These are phyloP conservation scores for Cyberlindnera meyerae DNA, from an alignment of 805 yeast genomes.

Conservation along the genomic window DNA sequence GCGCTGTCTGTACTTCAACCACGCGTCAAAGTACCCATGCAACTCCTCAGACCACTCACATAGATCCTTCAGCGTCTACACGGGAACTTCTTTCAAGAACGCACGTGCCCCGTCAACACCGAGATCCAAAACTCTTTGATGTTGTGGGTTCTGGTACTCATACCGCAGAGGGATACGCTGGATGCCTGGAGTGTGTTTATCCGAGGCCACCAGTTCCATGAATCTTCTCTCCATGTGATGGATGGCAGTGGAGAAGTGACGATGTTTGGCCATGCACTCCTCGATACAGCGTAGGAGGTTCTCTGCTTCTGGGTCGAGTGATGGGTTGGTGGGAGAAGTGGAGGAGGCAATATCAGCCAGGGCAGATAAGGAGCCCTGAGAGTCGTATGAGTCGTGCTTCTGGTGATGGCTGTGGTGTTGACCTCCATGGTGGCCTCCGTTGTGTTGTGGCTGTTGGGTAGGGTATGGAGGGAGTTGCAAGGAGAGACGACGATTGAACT, in stretches of 20 bases:
- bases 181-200: not conserved
- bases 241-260: constrained; percentile 11
- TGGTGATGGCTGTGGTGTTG: too few relatives aligned
- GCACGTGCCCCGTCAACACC: constrained; percentile 4
- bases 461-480: constrained; percentile 15
- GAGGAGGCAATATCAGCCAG: constrained; percentile 24
- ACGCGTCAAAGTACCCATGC: not conserved
- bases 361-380: constrained; percentile 20
- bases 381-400: constrained; percentile 22
- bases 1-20: constrained; percentile 1
- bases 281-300: constrained; percentile 11
- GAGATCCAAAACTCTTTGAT: constrained; percentile 1
- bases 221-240: constrained; percentile 20
- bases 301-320: not conserved
- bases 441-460: too few relatives aligned
- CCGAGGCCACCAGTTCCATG: constrained; percentile 6
- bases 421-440: too few relatives aligned
- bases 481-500: constrained; percentile 13
- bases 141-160: constrained; percentile 1
- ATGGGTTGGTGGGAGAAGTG: too few relatives aligned
- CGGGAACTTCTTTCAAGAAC: constrained; percentile 2
- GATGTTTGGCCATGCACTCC: constrained; percentile 10
- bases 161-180: constrained; percentile 1
- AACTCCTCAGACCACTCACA: constrained; percentile 3
- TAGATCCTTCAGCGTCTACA: not conserved